phyloP scores from a whole-genome alignment of 345 rosid genomes.

The Durio zibethinus region DNA sequence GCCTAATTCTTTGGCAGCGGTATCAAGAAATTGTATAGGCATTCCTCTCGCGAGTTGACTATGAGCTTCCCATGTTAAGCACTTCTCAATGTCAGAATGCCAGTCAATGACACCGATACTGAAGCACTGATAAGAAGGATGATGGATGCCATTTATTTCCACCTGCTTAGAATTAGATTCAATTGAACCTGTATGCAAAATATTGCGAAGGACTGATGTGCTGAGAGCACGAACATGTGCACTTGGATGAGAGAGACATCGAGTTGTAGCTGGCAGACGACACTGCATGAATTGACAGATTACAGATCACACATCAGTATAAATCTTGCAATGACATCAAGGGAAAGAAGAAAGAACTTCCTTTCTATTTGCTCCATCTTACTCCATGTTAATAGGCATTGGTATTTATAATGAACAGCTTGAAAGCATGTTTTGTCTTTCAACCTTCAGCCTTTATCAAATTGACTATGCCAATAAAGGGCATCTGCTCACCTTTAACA shows the following conservation, averaged over 20 bases:
- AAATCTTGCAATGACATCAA: background rate
- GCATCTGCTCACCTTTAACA: constrained; percentile 59
- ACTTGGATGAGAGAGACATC: constrained; percentile 88
- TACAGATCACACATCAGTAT: constrained; percentile 12
- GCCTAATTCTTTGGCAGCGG: constrained; percentile 79
- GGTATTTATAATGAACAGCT: background rate
- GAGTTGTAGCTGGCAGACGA: constrained; percentile 78
- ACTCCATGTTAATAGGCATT: background rate
- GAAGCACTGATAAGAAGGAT: constrained; percentile 51
- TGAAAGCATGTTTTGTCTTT: background rate
- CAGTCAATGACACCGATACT: constrained; percentile 58
- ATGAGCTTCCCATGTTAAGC: constrained; percentile 88
- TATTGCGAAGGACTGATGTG: constrained; percentile 73
- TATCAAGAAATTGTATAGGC: constrained; percentile 60
- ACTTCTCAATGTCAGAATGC: constrained; percentile 73
- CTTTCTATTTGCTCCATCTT: background rate
- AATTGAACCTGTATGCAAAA: constrained; percentile 48
- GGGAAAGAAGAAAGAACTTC: background rate
- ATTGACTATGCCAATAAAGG: background rate
- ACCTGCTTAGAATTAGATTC: constrained; percentile 36
- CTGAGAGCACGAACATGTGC: constrained; percentile 94
- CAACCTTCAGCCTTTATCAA: background rate
- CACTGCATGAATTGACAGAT: constrained; percentile 54
- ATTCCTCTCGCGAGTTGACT: constrained; percentile 65
- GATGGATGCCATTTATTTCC: constrained; percentile 47